Evolutionary conservation across 2,329 filamentous ascomycete species (phyloP).

Genomic region (Ascochyta rabiei): DNA sequence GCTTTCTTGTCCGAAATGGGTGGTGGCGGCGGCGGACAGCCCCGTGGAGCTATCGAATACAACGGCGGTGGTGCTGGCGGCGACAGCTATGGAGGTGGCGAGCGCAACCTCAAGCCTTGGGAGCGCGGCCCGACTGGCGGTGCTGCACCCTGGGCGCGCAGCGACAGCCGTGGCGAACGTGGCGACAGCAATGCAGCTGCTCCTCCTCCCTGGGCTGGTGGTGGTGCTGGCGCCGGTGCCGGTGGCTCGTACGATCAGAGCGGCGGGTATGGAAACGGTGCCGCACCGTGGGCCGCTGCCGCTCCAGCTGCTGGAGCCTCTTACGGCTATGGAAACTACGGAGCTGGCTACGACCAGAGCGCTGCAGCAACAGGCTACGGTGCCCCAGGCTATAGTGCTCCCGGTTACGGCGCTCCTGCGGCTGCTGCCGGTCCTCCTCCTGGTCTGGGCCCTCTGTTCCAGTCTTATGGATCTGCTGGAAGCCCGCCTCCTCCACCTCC

Average conservation of each 20-base stretch:
- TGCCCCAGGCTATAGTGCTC: slow-evolving; percentile 50
- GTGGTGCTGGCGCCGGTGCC: slow-evolving; percentile 34
- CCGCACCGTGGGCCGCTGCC: slow-evolving; percentile 49
- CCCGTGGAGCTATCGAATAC: slow-evolving; percentile 76
- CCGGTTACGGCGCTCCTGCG: slow-evolving; percentile 48
- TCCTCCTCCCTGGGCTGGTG: slow-evolving; percentile 49
- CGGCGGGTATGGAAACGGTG: slow-evolving; percentile 37
- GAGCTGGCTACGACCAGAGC: slow-evolving; percentile 35
- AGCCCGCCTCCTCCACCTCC: slow-evolving; percentile 67
- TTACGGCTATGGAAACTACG: slow-evolving; percentile 53
- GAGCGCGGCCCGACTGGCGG: slow-evolving; percentile 84
- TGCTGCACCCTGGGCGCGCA: slow-evolving; percentile 74
- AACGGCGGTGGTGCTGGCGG: slow-evolving; percentile 47
- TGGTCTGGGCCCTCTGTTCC: slow-evolving; percentile 69
- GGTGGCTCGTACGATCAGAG: slow-evolving; percentile 36
- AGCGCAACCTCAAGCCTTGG: slow-evolving; percentile 78
- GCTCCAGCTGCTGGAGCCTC: slow-evolving; percentile 40
- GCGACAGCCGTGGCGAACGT: slow-evolving; percentile 52
- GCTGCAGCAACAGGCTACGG: slow-evolving; percentile 33
- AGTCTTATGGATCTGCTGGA: slow-evolving; percentile 64
- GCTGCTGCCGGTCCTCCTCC: slow-evolving; percentile 55
- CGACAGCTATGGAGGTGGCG: slow-evolving; percentile 56
- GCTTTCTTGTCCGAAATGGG: slow-evolving; percentile 98
- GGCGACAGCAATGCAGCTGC: slow-evolving; percentile 48
- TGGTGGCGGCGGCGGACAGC: slow-evolving; percentile 69